phyloP scores from a whole-genome alignment of 805 yeast species.

The Brettanomyces custersianus region DNA sequence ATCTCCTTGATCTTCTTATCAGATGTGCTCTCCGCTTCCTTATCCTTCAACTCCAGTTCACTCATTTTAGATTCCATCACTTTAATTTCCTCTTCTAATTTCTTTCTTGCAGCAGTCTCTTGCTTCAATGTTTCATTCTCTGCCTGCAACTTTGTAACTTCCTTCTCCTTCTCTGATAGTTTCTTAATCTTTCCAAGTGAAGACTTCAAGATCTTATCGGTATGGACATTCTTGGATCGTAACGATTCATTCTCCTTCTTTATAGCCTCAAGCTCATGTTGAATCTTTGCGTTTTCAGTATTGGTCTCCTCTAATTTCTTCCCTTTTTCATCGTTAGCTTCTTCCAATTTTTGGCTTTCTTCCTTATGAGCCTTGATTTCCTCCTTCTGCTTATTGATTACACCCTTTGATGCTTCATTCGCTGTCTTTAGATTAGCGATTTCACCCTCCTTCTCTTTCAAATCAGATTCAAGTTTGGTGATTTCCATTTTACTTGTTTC shows the following conservation, averaged over 20 bases:
- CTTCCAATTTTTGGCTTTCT: neutral
- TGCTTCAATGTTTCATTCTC: neutral
- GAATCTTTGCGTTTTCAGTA: neutral
- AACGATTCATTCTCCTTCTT: neutral
- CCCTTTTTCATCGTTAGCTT: neutral
- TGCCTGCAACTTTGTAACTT: slow-evolving; percentile 1
- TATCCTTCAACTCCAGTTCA: neutral
- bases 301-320: neutral
- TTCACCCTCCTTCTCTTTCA: neutral
- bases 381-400: neutral
- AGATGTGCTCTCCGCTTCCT: neutral
- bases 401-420: neutral
- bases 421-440: neutral
- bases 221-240: neutral
- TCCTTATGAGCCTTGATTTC: neutral
- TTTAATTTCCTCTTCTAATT: neutral
- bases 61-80: neutral
- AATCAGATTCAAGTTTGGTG: neutral
- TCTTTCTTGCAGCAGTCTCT: neutral
- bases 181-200: too few species aligned
- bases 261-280: neutral
- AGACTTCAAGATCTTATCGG: neutral
- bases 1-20: neutral
- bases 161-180: neutral
- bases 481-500: neutral